These are phyloP conservation scores for Apiospora koreana DNA, from an alignment of 2,329 filamentous ascomycete genomes.

Conservation along the genomic window DNA sequence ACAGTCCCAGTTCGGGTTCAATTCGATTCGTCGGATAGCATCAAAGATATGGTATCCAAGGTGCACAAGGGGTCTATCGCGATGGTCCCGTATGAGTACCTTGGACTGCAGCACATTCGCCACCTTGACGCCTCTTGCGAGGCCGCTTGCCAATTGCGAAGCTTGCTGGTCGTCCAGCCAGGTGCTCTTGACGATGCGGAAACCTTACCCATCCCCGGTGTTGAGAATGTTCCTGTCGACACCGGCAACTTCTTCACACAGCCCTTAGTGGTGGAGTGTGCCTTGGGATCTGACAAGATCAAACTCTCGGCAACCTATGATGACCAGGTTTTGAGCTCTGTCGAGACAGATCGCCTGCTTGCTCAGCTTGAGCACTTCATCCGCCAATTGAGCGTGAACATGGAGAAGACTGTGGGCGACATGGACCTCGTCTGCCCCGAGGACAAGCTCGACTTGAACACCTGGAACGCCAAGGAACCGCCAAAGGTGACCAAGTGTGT, in stretches of 20 bases:
- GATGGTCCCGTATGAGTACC: conserved; percentile 8
- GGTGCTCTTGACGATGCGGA: background rate
- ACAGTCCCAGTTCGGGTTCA: conserved; percentile 41
- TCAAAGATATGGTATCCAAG: conserved; percentile 42
- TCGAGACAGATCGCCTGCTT: conserved; percentile 11
- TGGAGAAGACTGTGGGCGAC: background rate
- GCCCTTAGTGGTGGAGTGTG: conserved; percentile 15
- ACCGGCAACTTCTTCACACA: conserved; percentile 12
- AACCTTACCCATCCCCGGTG: background rate
- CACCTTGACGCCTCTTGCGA: background rate
- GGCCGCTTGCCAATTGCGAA: conserved; percentile 9
- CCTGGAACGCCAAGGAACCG: conserved; percentile 13
- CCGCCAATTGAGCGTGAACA: background rate
- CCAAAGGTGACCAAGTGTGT: background rate
- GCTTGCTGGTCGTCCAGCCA: conserved; percentile 9
- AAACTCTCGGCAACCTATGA: conserved; percentile 14
- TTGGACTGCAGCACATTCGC: background rate
- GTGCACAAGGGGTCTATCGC: conserved; percentile 15
- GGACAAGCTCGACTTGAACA: background rate
- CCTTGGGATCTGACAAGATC: conserved; percentile 3
- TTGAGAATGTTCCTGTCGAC: conserved; percentile 7
- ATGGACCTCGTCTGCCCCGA: conserved; percentile 10
- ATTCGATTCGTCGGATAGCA: conserved; percentile 27
- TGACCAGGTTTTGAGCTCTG: background rate
- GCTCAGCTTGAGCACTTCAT: conserved; percentile 16